A percentile compares a stretch with the other conserved stretches of the same genome.
Conservation (phyloP, 106 monocot species). For the Dioscorea zingiberensis region DNA sequence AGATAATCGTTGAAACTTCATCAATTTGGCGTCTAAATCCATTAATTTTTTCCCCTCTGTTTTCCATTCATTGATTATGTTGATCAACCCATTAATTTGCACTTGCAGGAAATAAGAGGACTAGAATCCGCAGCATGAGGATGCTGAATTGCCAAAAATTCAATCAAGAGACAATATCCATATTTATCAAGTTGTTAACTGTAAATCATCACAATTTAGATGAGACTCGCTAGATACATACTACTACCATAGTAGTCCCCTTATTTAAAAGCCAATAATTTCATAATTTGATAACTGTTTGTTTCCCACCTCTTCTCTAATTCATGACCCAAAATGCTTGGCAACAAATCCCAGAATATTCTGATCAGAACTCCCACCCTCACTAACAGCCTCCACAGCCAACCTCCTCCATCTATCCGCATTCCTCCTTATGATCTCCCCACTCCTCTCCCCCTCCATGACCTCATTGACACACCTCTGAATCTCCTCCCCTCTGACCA, state of each 20-base stretch:
- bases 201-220: no score
- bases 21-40: neutral
- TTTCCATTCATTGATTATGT: neutral
- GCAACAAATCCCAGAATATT: conserved; percentile 33
- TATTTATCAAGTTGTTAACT: no score
- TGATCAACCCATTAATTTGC: neutral
- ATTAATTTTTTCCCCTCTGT: no score
- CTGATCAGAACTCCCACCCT: conserved; percentile 51
- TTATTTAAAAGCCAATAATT: no score
- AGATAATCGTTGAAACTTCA: no score
- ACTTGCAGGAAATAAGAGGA: neutral
- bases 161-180: no score
- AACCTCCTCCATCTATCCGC: conserved; percentile 36
- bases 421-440: conserved; percentile 35
- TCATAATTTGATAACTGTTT: no score
- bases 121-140: neutral
- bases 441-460: conserved; percentile 41
- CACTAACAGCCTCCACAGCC: conserved; percentile 26
- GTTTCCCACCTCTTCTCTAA: no score
- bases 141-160: no score
- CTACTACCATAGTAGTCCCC: no score
- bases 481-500: conserved; percentile 38
- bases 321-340: neutral
- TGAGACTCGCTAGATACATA: no score
- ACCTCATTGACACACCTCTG: conserved; percentile 40